Base-by-base conservation (phyloP, 2,329 filamentous ascomycete genomes). In the Ascochyta fabae region DNA sequence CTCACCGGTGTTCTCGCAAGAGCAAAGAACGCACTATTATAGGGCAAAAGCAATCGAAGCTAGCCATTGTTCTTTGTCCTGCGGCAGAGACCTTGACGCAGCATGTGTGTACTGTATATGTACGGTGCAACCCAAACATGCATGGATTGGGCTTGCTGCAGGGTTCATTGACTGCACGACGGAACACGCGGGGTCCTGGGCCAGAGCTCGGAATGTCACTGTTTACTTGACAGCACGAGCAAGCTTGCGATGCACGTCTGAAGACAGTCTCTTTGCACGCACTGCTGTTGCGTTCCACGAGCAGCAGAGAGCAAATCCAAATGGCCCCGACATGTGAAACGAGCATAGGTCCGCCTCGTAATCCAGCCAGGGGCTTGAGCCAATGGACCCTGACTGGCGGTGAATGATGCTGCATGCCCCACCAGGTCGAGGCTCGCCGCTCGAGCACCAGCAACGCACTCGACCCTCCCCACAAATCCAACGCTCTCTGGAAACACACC, bases 331-430 rank as follows among this genome's bases (percentile, higher is more conserved):
- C 22, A 35, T 29, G 16, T 47, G 50, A 53, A 53, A 53, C 50
- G 43, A 47, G 35, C 29, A 41, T 40, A 16, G 50, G 26, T 16
- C 43, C 38, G 49, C 43, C 23, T 51, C 39, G 48, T 43, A 50
- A 43, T 38, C 42, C 23, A 13, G 41, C 47, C 48, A 50, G 48
- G 48, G 40, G 48, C 26, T 22, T 35, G 48, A 50, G 48, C 48
- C 39, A 45, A 53, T 48, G 44, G 44, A 44, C 33, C 50, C 50
- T 43, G 42, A 19, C 41, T 56, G 46, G 65, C 64, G 65, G 64
- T 68, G 64, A 67, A 65, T 61, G 62, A 57, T 38, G 41, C 56
- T 61, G 35, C 52, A 34, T 35, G 53, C 54, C 65, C 62, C 65
- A 59, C 65, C 48, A 61, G 62, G 47, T 61, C 58, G 61, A 66